Conservation (phyloP, 202 grass and related monocot species). For the Hordeum pubiflorum region DNA sequence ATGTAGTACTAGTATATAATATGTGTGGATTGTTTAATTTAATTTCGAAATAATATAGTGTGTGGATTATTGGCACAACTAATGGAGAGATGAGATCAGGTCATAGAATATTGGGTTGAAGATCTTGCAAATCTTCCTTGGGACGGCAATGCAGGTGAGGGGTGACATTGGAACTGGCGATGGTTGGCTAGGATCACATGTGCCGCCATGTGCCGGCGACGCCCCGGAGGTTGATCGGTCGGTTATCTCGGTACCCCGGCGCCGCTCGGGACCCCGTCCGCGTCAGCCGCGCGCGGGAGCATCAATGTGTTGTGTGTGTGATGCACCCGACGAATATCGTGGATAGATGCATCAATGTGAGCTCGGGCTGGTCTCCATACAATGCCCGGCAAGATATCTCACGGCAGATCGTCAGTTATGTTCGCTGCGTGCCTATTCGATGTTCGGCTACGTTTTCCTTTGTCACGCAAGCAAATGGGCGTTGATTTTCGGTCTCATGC, state of each 20-base stretch:
- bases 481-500: neutral
- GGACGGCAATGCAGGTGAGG: conserved; percentile 16
- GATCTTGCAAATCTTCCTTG: conserved; percentile 31
- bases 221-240: conserved; percentile 22
- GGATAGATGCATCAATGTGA: neutral
- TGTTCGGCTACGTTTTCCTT: neutral
- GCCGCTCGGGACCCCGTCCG: neutral
- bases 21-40: neutral
- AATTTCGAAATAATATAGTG: neutral
- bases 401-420: conserved; percentile 7
- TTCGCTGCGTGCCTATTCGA: neutral
- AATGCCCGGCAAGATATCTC: conserved; percentile 5
- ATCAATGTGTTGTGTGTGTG: neutral
- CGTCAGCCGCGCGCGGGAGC: neutral
- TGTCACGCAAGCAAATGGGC: neutral
- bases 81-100: neutral
- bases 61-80: neutral
- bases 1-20: neutral
- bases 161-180: neutral
- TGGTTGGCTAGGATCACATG: conserved; percentile 24
- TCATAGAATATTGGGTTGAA: conserved; percentile 26
- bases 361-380: neutral
- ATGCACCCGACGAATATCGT: neutral
- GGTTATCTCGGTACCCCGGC: neutral
- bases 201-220: conserved; percentile 39